Conservation (phyloP, 192 early-diverging fungal genomes). For the Umbelopsis sp. region DNA sequence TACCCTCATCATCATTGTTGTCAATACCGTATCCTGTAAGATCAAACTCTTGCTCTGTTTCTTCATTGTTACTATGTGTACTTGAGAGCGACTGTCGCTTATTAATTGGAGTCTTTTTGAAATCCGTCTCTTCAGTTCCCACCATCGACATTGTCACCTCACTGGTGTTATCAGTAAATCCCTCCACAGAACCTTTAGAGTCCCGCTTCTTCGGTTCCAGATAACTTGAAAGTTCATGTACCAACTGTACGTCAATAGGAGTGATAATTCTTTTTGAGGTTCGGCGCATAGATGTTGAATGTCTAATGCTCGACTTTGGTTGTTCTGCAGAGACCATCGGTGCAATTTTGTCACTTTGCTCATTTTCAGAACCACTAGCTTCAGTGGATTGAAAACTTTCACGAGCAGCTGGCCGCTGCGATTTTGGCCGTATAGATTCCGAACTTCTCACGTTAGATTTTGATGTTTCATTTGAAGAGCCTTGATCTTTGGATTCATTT, state of each 20-base stretch:
- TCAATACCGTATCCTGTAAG: too few species aligned
- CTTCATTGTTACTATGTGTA: too few species aligned
- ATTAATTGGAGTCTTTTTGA: too few species aligned
- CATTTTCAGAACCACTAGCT: neutral
- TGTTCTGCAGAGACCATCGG: neutral
- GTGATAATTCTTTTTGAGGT: constrained; percentile 3
- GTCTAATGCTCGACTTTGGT: neutral
- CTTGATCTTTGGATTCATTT: too few species aligned
- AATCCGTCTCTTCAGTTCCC: too few species aligned
- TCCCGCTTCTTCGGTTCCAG: neutral
- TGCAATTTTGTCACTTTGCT: neutral
- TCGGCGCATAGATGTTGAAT: neutral
- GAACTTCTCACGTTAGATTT: too few species aligned
- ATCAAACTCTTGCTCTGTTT: too few species aligned
- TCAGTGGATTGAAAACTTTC: constrained; percentile 1
- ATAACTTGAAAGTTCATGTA: neutral
- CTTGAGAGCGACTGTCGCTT: too few species aligned
- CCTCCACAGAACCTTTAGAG: neutral
- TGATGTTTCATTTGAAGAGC: too few species aligned
- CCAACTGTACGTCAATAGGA: neutral
- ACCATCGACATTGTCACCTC: neutral
- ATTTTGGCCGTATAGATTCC: neutral
- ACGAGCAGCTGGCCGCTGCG: neutral
- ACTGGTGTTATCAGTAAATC: neutral
- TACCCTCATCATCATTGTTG: too few species aligned